Percentiles rank a stretch among this genome's conserved stretches.
Evolutionary conservation across 164 flowering plant species (phyloP).

Genomic region (Hamamelis virginiana): DNA sequence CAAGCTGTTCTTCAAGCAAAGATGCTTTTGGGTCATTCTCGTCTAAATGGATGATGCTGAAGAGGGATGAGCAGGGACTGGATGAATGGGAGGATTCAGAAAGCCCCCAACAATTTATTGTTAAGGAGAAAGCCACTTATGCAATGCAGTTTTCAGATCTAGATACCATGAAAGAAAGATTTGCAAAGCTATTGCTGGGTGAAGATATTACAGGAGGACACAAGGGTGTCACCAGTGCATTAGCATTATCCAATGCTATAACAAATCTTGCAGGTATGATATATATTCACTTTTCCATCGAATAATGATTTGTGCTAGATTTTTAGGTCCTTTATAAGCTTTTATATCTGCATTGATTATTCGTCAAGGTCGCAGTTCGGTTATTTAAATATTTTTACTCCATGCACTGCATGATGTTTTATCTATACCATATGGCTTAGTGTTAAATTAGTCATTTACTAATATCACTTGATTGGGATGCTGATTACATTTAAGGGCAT

Average conservation of each 20-base stretch:
- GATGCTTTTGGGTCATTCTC: slow-evolving; percentile 78
- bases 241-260: slow-evolving; percentile 87
- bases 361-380: no score
- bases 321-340: not conserved
- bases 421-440: not conserved
- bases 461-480: not conserved
- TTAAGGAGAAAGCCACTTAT: slow-evolving; percentile 41
- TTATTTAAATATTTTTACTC: not conserved
- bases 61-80: slow-evolving; percentile 43
- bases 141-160: slow-evolving; percentile 47
- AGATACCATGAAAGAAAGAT: slow-evolving; percentile 80
- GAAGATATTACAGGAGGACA: slow-evolving; percentile 88
- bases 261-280: slow-evolving; percentile 73
- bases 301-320: no score
- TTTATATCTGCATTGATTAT: not conserved
- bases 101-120: slow-evolving; percentile 37
- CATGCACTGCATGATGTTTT: not conserved
- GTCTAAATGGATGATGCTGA: slow-evolving; percentile 53
- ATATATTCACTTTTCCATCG: no score
- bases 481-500: not conserved
- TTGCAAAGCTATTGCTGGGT: slow-evolving; percentile 79
- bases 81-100: slow-evolving; percentile 57
- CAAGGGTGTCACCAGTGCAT: slow-evolving; percentile 63
- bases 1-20: slow-evolving; percentile 83
- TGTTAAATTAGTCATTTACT: not conserved